Conservation (phyloP, 306 rosid species). For the Boehmeria nivea region DNA sequence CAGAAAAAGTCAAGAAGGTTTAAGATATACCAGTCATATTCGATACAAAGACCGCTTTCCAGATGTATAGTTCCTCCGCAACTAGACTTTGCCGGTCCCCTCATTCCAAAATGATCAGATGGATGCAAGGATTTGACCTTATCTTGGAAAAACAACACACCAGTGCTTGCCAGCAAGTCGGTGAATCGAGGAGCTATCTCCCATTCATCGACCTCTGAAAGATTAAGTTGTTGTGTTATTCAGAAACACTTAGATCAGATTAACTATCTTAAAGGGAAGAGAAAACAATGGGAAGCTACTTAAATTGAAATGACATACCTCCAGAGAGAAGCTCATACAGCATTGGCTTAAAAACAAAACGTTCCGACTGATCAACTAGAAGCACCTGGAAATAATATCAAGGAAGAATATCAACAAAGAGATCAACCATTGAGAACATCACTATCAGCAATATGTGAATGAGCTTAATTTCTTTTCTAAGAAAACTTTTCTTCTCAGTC, state of each 20-base stretch:
- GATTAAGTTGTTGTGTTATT: conserved; percentile 7
- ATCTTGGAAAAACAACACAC: conserved; percentile 71
- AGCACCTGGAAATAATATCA: conserved; percentile 31
- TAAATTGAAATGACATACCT: conserved; percentile 39
- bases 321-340: conserved; percentile 94
- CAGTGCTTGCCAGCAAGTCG: conserved; percentile 68
- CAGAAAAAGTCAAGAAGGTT: conserved; percentile 1
- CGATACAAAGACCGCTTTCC: conserved; percentile 83
- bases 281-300: conserved; percentile 7
- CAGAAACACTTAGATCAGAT: conserved; percentile 2
- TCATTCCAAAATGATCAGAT: conserved; percentile 45
- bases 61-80: conserved; percentile 78
- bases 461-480: no score
- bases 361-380: conserved; percentile 55
- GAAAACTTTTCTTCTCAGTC: no score
- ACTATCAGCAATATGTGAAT: no score
- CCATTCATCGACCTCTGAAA: conserved; percentile 91
- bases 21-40: conserved; percentile 83
- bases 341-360: conserved; percentile 75
- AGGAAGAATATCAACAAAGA: not conserved
- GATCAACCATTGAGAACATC: not conserved
- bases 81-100: conserved; percentile 42
- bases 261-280: conserved; percentile 8
- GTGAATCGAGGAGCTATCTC: conserved; percentile 94
- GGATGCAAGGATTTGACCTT: conserved; percentile 66